phyloP scores from a whole-genome alignment of 768 basidiomycete genomes.

The Xanthoconium stramineum region DNA sequence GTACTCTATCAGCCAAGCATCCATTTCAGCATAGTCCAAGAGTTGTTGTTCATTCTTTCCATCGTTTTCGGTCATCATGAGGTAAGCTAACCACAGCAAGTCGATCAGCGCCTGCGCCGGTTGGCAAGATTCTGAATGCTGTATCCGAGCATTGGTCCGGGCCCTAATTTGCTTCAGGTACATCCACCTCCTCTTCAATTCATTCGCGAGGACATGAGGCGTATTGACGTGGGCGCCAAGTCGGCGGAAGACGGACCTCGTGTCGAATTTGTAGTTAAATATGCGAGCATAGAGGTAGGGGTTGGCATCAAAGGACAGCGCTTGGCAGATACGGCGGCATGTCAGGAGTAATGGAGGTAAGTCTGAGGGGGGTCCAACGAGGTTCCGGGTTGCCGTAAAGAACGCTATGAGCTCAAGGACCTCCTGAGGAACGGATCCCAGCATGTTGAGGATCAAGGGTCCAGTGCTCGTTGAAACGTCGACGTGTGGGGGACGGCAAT shows the following conservation, averaged over 20 bases:
- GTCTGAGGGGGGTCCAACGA: conserved; percentile 59
- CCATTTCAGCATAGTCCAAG: conserved; percentile 62
- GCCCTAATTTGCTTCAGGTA: conserved; percentile 55
- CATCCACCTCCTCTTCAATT: conserved; percentile 61
- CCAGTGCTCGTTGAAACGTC: too few species aligned
- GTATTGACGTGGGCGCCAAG: conserved; percentile 41
- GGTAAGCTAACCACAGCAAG: conserved; percentile 64
- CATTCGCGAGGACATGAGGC: conserved; percentile 50
- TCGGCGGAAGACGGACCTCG: conserved; percentile 45
- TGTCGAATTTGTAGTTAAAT: conserved; percentile 68
- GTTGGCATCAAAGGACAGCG: conserved; percentile 52
- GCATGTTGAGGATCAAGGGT: conserved; percentile 8
- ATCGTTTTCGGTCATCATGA: conserved; percentile 81
- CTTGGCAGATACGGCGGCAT: conserved; percentile 45
- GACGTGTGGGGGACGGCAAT: too few species aligned
- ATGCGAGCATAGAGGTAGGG: conserved; percentile 72
- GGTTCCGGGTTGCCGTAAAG: conserved; percentile 48
- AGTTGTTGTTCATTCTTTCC: conserved; percentile 69
- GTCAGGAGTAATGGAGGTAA: conserved; percentile 55
- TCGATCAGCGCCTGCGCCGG: conserved; percentile 23
- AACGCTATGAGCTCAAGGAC: conserved; percentile 77
- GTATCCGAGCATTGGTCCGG: conserved; percentile 25
- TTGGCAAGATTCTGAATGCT: conserved; percentile 24
- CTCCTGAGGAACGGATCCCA: conserved; percentile 66
- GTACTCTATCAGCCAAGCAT: conserved; percentile 62